Evolutionary conservation across 2,329 filamentous ascomycete species (phyloP).

Genomic region (Coniochaeta sp.): DNA sequence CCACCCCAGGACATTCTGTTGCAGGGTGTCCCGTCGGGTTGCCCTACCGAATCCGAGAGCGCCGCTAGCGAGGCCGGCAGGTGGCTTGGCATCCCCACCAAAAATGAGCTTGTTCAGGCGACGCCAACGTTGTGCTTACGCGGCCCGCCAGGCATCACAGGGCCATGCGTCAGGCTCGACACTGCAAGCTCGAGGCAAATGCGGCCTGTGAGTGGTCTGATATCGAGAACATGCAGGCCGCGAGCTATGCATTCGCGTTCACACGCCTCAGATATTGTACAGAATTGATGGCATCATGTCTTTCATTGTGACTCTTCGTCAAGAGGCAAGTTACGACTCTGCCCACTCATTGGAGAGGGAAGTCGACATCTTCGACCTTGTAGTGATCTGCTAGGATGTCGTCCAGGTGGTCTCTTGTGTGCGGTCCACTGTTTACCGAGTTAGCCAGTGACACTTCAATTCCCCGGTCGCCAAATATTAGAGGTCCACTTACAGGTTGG

Average conservation of each 20-base stretch:
- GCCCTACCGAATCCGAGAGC: not conserved
- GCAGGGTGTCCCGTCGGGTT: not conserved
- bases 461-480: not conserved
- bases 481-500: conserved; percentile 31
- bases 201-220: not conserved
- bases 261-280: no score
- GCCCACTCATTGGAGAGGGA: conserved; percentile 33
- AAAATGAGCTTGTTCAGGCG: not conserved
- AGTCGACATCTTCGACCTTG: conserved; percentile 62
- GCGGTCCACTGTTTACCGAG: conserved; percentile 44
- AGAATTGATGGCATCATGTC: not conserved
- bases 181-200: not conserved
- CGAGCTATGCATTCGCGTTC: not conserved
- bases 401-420: conserved; percentile 65
- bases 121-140: not conserved
- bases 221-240: not conserved
- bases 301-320: not conserved
- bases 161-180: not conserved
- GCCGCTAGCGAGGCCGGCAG: not conserved
- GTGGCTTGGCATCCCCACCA: not conserved
- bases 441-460: not conserved
- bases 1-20: no score
- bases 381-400: conserved; percentile 70
- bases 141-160: not conserved
- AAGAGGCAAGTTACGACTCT: conserved; percentile 15